These are phyloP conservation scores for Pelargonium exstipulatum DNA, from an alignment of 441 rosid species.

Conservation along the genomic window DNA sequence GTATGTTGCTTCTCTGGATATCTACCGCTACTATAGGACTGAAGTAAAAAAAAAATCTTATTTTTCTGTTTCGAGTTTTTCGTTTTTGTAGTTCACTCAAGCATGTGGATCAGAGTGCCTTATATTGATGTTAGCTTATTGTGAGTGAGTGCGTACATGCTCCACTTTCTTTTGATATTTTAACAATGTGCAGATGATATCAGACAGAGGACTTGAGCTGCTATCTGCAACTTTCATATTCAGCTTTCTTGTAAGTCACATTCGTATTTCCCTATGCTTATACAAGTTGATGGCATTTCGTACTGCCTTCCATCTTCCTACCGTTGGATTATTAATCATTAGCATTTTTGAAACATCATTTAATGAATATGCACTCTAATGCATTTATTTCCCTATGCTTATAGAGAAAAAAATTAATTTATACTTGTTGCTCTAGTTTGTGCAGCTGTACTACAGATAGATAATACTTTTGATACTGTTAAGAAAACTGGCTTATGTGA, in stretches of 20 bases:
- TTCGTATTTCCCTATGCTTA: constrained; percentile 5
- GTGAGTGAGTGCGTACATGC: neutral
- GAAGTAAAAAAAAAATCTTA: too few species aligned
- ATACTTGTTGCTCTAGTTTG: neutral
- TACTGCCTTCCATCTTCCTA: neutral
- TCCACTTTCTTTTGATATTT: constrained; percentile 1
- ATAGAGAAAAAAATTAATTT: too few species aligned
- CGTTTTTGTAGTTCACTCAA: too few species aligned
- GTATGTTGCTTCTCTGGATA: too few species aligned
- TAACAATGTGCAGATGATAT: constrained; percentile 46
- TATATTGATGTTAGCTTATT: neutral
- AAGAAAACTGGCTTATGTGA: neutral
- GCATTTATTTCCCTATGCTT: too few species aligned
- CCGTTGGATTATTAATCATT: neutral
- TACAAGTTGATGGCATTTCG: neutral
- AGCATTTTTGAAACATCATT: neutral
- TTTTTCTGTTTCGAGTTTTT: too few species aligned
- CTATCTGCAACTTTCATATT: constrained; percentile 67
- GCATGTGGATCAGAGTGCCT: neutral
- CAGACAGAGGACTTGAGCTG: constrained; percentile 79
- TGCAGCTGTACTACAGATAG: neutral
- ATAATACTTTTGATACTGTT: neutral
- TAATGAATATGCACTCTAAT: too few species aligned
- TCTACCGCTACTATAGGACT: too few species aligned
- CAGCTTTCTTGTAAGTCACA: constrained; percentile 58